Base-by-base conservation (phyloP, 2,329 filamentous ascomycete genomes). In the Colletotrichum nymphaeae region DNA sequence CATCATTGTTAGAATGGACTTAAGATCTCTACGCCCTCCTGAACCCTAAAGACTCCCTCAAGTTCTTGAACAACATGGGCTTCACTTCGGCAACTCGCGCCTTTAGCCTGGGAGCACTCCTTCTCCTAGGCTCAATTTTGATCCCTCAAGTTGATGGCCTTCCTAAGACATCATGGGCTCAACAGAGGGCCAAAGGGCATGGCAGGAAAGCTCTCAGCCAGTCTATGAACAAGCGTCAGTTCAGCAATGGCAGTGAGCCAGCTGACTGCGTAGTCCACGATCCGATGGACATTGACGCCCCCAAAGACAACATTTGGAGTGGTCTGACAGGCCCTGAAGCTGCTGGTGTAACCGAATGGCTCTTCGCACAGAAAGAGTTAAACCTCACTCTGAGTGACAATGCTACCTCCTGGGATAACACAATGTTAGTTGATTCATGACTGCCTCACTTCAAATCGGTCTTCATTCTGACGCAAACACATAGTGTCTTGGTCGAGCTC, bases 231-330 rank as follows among this genome's bases (percentile, higher is more conserved):
- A 72, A 69, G n/a, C 65, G 69, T 7, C 69, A 72, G 24, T 42
- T 64, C 16, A 35, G 56, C 11, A 72, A 72, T n/a, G 9, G 26
- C 11, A 56, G 65, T 0, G 59, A 72, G 42, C 59, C 69, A 0
- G 58, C 42, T 1, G 69, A 72, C 59, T 72, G 69, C 59, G 42
- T 72, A 0, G 42, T 53, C 8, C 69, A 72, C 4, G 32, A 58
- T 19, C 66, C 69, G 7, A 42, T 59, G 1, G 69, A 72, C 9
- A 77, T 79, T 65, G 76, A 76, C 24, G 84, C 85, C 0, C 84
- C 84, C 5, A 85, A 84, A 67, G 63, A 76, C 16, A 87, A 87
- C 69, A 76, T 85, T 30, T 86, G 84, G 84, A 79, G 76, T 5
- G 77, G 79, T n/a, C 74, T 86, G 58, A 82, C 78, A 0, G 80